Conservation (phyloP, 441 rosid genomes). For the Populus hybrid region DNA sequence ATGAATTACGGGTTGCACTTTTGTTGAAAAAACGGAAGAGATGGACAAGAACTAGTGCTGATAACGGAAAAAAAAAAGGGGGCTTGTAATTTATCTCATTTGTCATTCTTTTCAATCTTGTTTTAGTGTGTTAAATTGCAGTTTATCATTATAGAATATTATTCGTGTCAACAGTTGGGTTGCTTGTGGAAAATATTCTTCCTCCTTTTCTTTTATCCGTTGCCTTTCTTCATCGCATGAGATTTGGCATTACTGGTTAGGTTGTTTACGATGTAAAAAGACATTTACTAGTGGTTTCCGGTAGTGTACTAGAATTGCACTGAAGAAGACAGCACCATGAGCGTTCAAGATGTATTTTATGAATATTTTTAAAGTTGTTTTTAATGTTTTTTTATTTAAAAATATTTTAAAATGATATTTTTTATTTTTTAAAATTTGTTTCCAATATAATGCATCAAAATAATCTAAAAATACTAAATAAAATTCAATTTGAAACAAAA, state of each 20-base stretch:
- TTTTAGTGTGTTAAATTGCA: conserved; percentile 40
- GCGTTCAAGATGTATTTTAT: not conserved
- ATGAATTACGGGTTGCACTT: conserved; percentile 14
- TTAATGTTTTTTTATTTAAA: too few species aligned
- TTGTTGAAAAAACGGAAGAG: not conserved
- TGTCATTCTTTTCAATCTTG: conserved; percentile 38
- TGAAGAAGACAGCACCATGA: not conserved
- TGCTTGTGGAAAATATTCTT: not conserved
- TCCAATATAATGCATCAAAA: too few species aligned
- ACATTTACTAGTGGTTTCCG: not conserved
- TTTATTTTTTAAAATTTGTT: too few species aligned
- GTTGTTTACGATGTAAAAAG: not conserved
- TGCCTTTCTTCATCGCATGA: not conserved
- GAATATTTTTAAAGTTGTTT: too few species aligned
- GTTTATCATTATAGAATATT: conserved; percentile 23
- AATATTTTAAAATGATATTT: too few species aligned
- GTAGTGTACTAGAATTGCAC: not conserved
- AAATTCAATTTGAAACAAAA: too few species aligned
- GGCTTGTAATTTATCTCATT: conserved; percentile 32
- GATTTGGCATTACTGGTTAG: not conserved
- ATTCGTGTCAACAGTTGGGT: conserved; percentile 20
- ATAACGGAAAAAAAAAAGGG: conserved; percentile 15
- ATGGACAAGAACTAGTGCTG: conserved; percentile 21
- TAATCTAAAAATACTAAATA: too few species aligned
- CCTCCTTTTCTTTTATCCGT: not conserved